Base-by-base conservation (phyloP, 441 rosid species). In the Syzygium malaccense region DNA sequence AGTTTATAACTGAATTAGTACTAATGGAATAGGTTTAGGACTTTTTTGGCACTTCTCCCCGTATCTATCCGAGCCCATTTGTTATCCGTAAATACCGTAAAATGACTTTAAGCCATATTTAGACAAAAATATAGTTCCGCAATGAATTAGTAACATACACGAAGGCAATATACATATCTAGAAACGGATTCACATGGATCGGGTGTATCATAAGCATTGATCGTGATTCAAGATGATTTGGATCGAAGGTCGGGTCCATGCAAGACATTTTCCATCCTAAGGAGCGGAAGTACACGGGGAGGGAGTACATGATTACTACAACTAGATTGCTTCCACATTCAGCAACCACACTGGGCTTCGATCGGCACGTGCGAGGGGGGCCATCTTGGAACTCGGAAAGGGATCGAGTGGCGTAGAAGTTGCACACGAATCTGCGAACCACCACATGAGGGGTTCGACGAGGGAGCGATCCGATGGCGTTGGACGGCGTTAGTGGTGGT, bases 191-290 rank as follows among this genome's bases (percentile, higher is more conserved):
- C 14, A 20, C 2, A 11, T 37, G 37, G 5, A 19, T 2, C 14
- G 12, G 25, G 48, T 8, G 2, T 20, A 1, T 37, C 80, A 20
- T 37, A 37, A 4, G 4, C 8, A 3, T 37, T 0, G 26, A 1
- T 71, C 14, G 25, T 20, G 15, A 10, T 71, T 71, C 28, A 20
- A 20, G 26, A 33, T 11, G 48, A 12, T 37, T 37, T 23, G 51
- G n/a, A 11, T 37, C 8, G 15, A 71, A 20, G 49, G 37, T 28
- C 51, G 15, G 49, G 83, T 71, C 51, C 5, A 6, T 3, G 83
- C 51, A 37, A 37, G 0, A 20, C 18, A 71, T 37, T 71, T 60
- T 37, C 83, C 83, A 37, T 6, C n/a, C 18, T 6, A 14, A 23
- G 28, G 83, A 12, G n/a, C 23, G 17, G 17, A 71, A n/a, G 18